phyloP scores from a whole-genome alignment of 2,329 filamentous ascomycete genomes.

The Fusarium burgessii region DNA sequence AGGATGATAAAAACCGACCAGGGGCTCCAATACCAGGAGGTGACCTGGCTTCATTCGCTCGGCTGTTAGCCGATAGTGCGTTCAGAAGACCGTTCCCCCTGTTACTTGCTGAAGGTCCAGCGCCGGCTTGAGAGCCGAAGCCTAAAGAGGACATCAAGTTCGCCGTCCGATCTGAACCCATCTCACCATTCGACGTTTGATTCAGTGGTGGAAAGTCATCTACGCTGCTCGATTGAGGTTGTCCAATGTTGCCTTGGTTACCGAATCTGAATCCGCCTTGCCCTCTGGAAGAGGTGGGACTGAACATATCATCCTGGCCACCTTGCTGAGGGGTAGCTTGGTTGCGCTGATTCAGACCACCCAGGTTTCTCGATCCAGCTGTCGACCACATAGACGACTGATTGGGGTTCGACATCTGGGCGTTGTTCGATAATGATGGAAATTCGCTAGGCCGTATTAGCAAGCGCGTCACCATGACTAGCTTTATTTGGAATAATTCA shows the following conservation, averaged over 20 bases:
- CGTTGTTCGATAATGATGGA: conserved; percentile 72
- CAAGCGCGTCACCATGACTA: background rate
- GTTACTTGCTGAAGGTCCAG: conserved; percentile 54
- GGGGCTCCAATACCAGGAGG: conserved; percentile 57
- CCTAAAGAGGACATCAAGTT: conserved; percentile 66
- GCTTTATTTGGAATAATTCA: conserved; percentile 2
- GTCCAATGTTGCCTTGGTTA: conserved; percentile 57
- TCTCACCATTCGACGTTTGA: conserved; percentile 67
- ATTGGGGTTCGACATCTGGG: conserved; percentile 63
- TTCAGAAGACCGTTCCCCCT: conserved; percentile 73
- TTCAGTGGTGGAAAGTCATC: conserved; percentile 75
- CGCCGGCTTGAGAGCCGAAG: conserved; percentile 62
- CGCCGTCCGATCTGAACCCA: conserved; percentile 65
- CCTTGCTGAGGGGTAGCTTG: conserved; percentile 64
- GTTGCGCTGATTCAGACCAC: conserved; percentile 63
- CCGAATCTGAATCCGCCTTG: conserved; percentile 68
- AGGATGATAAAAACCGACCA: conserved; percentile 45
- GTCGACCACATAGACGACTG: conserved; percentile 68
- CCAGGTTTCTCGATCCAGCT: conserved; percentile 61
- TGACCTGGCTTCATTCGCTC: conserved; percentile 62
- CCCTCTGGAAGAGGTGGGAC: conserved; percentile 57
- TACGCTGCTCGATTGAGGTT: conserved; percentile 61
- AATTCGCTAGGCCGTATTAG: conserved; percentile 68
- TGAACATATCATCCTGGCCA: conserved; percentile 62
- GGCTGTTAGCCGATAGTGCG: conserved; percentile 70